Percentiles rank a stretch among this genome's conserved stretches.
Evolutionary conservation across 768 basidiomycete genomes (phyloP).

Genomic region (Kondoa malvinella): DNA sequence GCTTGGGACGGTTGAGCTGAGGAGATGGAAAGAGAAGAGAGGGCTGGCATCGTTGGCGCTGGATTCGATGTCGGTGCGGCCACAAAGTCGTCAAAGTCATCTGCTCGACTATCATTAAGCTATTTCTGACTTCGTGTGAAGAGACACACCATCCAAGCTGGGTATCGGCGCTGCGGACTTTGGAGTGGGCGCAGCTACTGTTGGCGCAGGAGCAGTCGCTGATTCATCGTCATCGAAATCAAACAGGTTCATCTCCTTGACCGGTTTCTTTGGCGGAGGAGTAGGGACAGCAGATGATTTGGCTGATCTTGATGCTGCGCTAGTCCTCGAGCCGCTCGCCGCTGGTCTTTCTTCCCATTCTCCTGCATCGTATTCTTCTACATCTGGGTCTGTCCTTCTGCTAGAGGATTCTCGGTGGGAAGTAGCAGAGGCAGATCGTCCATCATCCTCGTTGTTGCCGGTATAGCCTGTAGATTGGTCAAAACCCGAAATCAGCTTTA

Average conservation of each 20-base stretch:
- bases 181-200: slow-evolving; percentile 30
- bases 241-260: slow-evolving; percentile 53
- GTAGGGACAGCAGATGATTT: slow-evolving; percentile 10
- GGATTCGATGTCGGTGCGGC: neutral
- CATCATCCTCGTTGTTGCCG: slow-evolving; percentile 8
- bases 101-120: slow-evolving; percentile 13
- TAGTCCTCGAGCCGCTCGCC: slow-evolving; percentile 23
- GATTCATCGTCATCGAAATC: slow-evolving; percentile 57
- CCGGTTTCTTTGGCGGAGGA: slow-evolving; percentile 30
- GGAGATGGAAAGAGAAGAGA: slow-evolving; percentile 20
- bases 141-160: slow-evolving; percentile 28
- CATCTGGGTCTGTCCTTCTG: slow-evolving; percentile 36
- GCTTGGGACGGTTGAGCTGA: slow-evolving; percentile 20
- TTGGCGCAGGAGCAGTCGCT: slow-evolving; percentile 31
- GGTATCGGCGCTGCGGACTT: slow-evolving; percentile 13
- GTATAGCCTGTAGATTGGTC: slow-evolving; percentile 39
- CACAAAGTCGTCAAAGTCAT: slow-evolving; percentile 37
- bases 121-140: neutral
- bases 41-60: neutral
- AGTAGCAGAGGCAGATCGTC: neutral
- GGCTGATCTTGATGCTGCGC: slow-evolving; percentile 28
- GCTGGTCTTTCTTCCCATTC: slow-evolving; percentile 50
- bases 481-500: slow-evolving; percentile 10
- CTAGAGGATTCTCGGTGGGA: slow-evolving; percentile 16
- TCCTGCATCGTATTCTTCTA: slow-evolving; percentile 92